Evolutionary conservation across 768 basidiomycete genomes (phyloP).

Genomic region (Scleroderma bovista): DNA sequence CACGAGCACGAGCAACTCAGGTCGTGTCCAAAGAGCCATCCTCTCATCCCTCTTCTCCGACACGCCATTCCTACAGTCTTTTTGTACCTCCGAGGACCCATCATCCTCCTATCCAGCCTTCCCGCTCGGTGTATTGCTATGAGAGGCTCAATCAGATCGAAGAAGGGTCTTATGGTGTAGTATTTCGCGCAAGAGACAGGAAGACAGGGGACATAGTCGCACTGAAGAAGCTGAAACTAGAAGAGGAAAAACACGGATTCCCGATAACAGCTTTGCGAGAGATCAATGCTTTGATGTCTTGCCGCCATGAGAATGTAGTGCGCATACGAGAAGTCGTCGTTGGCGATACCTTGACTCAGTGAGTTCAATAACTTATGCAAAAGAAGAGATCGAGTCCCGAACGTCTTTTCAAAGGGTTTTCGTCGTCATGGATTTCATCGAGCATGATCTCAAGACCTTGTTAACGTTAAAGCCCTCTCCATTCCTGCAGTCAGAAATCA

Average conservation of each 20-base stretch:
- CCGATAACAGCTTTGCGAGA: slow-evolving; percentile 96
- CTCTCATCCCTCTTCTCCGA: slow-evolving; percentile 10
- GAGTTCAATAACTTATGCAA: slow-evolving; percentile 38
- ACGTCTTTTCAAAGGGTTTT: slow-evolving; percentile 64
- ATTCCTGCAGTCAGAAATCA: slow-evolving; percentile 96
- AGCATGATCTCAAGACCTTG: slow-evolving; percentile 97
- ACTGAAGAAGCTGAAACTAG: slow-evolving; percentile 95
- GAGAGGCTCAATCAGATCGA: slow-evolving; percentile 97
- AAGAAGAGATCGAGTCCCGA: slow-evolving; percentile 4
- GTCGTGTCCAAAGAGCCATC: slow-evolving; percentile 13
- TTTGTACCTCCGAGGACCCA: slow-evolving; percentile 71
- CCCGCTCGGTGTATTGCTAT: slow-evolving; percentile 91
- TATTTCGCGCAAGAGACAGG: slow-evolving; percentile 94
- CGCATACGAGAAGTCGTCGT: slow-evolving; percentile 97
- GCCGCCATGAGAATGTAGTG: slow-evolving; percentile 93
- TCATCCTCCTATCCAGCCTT: slow-evolving; percentile 78
- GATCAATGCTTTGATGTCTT: slow-evolving; percentile 93
- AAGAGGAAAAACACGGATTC: slow-evolving; percentile 98
- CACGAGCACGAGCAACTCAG: slow-evolving; percentile 12
- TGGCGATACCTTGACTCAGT: slow-evolving; percentile 98
- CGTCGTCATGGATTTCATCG: slow-evolving; percentile 99
- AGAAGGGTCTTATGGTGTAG: slow-evolving; percentile 96
- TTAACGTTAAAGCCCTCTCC: slow-evolving; percentile 93
- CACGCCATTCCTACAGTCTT: slow-evolving; percentile 43
- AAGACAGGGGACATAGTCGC: slow-evolving; percentile 95